These are phyloP conservation scores for Thelonectria olida DNA, from an alignment of 2,329 filamentous ascomycete genomes.

Conservation along the genomic window DNA sequence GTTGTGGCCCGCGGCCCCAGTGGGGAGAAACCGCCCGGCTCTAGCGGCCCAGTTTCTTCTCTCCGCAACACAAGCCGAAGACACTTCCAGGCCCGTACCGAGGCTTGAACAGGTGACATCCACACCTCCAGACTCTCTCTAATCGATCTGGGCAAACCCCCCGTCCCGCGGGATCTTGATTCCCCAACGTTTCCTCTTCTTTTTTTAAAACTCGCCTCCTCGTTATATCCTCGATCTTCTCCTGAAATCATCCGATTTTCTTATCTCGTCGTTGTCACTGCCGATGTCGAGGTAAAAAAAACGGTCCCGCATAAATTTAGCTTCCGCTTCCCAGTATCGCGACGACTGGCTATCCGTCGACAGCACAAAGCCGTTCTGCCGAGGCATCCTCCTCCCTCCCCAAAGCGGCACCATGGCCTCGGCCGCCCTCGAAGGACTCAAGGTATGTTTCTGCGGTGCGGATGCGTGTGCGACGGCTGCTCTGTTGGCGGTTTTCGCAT, in stretches of 20 bases:
- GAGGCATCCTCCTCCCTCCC: constrained; percentile 20
- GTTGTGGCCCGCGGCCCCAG: constrained; percentile 4
- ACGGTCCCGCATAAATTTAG: constrained; percentile 2
- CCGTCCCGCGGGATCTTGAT: constrained; percentile 18
- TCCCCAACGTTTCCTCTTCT: neutral
- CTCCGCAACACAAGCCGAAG: constrained; percentile 29
- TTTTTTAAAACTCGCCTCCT: neutral
- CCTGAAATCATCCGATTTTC: neutral
- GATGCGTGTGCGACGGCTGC: neutral
- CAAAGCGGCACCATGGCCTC: constrained; percentile 36
- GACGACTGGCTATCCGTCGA: neutral
- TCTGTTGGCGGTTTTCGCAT: neutral
- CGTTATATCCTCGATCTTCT: neutral
- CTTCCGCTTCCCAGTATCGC: constrained; percentile 6
- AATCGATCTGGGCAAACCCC: constrained; percentile 15
- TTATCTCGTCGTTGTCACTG: neutral
- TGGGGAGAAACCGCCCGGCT: constrained; percentile 15
- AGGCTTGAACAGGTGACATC: constrained; percentile 30
- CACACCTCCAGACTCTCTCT: too few species aligned
- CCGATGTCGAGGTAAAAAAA: constrained; percentile 6
- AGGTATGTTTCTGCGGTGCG: constrained; percentile 33
- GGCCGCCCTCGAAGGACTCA: constrained; percentile 40
- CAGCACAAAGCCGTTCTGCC: constrained; percentile 24
- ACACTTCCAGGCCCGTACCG: constrained; percentile 22
- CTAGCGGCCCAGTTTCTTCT: constrained; percentile 13